Base-by-base conservation (phyloP, 192 early-diverging fungal species). In the Gaertneriomyces sp. region DNA sequence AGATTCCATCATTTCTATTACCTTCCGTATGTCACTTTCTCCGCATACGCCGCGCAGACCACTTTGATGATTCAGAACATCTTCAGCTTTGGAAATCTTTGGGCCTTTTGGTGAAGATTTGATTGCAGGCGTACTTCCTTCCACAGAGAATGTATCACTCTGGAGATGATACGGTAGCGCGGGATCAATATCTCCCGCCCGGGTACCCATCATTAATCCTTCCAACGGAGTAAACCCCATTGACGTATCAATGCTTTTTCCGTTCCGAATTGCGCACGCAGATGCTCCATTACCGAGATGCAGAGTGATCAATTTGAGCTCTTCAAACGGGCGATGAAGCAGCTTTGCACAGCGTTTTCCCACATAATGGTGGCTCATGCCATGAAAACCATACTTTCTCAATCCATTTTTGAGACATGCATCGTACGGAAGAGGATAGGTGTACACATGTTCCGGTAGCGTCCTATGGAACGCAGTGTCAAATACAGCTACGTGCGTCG, bases 181-280 rank as follows among this genome's bases (percentile, higher is more conserved):
- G 0, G 77, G 75, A 58, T 79, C 77, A 46, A 79, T 70, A 38
- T 73, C 71, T 12, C 77, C 77, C 25, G 63, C 59, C 12, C 77
- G 74, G 6, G 77, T 76, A 25, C 58, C 74, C 69, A 70, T 70
- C 53, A 70, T 56, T 5, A 70, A 53, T 10, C 69, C 69, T 44
- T 63, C 60, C 42, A 70, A 11, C 11, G 69, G 69, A 7, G 69
- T 70, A 56, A 61, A 70, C 1, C 69, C 69, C 69, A 70, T 70
- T 12, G 69, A 70, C 5, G 61, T 63, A 43, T 70, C 69, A 33
- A 64, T 41, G 40, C 53, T 58, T 14, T 58, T 58, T 12, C 69
- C 69, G 11, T 43, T 9, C 17, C 49, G 14, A 39, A 70, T 70
- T 6, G 69, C 69, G 47, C 69, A 70, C 43, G 69, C 69, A 10